Base-by-base conservation (phyloP, 148 eudicot species). In the Linanthus parryae region DNA sequence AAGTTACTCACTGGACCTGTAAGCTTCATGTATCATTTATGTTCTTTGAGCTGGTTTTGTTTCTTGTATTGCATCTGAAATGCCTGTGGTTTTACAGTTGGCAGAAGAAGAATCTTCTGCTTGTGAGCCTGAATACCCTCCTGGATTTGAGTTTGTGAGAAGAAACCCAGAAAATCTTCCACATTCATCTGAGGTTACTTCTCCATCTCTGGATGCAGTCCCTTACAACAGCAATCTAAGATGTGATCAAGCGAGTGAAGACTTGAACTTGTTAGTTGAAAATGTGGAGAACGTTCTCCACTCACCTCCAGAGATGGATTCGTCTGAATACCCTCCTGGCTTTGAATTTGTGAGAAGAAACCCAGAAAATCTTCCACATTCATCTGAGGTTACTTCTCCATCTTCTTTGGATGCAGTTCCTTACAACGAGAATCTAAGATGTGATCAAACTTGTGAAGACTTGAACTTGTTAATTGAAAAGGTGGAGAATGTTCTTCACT, bases 121-220 rank as follows among this genome's bases (percentile, higher is more conserved):
- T 58, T 51, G 56, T 45, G 94, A 87, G 52, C 62, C 58, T 65
- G 99, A 87, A 48, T 84, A 56, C 30, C 99, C 99, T 49, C 96
- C 99, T 40, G 99, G 99, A 26, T 88, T 92, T 63, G 83, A 68
- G 56, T 69, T 47, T 15, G 53, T 42, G 31, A 57, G 50, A 48
- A 54, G 70, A 44, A 64, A 55, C 21, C 50, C 69, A 35, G 44
- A 62, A 38, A 30, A 58, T 31, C 50, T 40, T 25, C 24, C 54
- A 1, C 31, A 24, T 34, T 48, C 67, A 36, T 59, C 64, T 44
- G 35, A 44, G 41, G 37, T 59, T 28, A 48, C 79, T 27, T 50
- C 61, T 27, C 67, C 77, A 40, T 52, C 50, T 25, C 40, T 7
- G 28, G 57, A 41, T n/a, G n/a, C n/a, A n/a, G n/a, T n/a, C n/a